Conservation (phyloP, 169 alveolate genomes). For the Ichthyophthirius multifiliis region DNA sequence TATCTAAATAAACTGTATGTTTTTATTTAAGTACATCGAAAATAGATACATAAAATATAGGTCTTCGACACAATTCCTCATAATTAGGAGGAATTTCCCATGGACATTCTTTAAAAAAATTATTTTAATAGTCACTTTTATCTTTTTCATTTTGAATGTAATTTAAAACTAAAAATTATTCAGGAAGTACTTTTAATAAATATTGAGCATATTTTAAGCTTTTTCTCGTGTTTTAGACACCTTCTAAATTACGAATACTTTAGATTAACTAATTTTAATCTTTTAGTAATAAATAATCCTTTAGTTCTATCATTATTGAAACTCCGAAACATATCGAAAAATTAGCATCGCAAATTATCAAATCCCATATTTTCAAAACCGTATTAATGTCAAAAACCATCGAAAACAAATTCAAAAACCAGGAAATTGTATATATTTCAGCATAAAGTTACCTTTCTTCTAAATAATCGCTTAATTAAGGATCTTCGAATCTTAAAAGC, state of each 20-base stretch:
- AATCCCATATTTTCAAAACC: slow-evolving; percentile 14
- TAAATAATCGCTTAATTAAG: background rate
- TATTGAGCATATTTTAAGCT: slow-evolving; percentile 5
- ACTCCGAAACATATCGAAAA: slow-evolving; percentile 12
- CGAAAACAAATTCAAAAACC: slow-evolving; percentile 9
- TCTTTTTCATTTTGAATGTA: background rate
- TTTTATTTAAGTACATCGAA: background rate
- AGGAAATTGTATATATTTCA: background rate
- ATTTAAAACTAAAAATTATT: background rate
- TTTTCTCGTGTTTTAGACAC: background rate
- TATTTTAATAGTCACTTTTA: background rate
- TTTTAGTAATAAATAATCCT: background rate
- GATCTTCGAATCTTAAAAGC: slow-evolving; percentile 9
- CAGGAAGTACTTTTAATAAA: background rate
- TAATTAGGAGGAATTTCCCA: background rate
- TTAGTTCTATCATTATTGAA: background rate
- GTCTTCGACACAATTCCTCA: background rate
- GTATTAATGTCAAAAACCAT: slow-evolving; percentile 4
- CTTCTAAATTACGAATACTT: background rate
- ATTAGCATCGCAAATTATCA: background rate
- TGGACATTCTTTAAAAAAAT: background rate
- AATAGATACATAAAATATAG: background rate
- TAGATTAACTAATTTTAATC: slow-evolving; percentile 5
- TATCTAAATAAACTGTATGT: background rate
- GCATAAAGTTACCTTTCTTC: background rate